Percentiles rank a stretch among this genome's conserved stretches.
These are phyloP conservation scores for Ceratocystis cacaofunesta DNA, from an alignment of 2,329 filamentous ascomycete species.

Conservation along the genomic window DNA sequence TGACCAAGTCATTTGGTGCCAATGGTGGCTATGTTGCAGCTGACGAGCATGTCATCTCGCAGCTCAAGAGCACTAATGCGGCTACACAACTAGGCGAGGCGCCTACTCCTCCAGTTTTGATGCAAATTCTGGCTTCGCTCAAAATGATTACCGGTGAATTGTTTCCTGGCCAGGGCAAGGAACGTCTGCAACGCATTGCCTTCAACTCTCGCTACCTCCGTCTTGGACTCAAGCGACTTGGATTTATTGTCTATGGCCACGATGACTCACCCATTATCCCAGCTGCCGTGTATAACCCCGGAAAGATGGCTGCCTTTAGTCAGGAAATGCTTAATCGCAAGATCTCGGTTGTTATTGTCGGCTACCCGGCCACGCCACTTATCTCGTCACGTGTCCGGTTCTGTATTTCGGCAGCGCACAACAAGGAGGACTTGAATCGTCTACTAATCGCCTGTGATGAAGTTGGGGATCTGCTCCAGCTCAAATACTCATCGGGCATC, in stretches of 20 bases:
- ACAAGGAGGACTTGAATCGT: slow-evolving; percentile 93
- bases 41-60: slow-evolving; percentile 82
- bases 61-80: slow-evolving; percentile 72
- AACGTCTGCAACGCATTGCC: slow-evolving; percentile 84
- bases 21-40: slow-evolving; percentile 92
- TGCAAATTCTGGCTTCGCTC: slow-evolving; percentile 78
- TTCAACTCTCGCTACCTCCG: slow-evolving; percentile 99
- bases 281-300: slow-evolving; percentile 89
- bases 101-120: slow-evolving; percentile 71
- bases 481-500: slow-evolving; percentile 94
- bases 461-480: slow-evolving; percentile 76
- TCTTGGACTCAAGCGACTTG: slow-evolving; percentile 87
- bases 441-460: slow-evolving; percentile 81
- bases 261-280: slow-evolving; percentile 97
- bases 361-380: slow-evolving; percentile 88
- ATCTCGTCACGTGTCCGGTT: slow-evolving; percentile 91
- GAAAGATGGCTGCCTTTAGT: slow-evolving; percentile 95
- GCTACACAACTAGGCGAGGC: slow-evolving; percentile 78
- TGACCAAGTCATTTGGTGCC: slow-evolving; percentile 96
- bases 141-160: slow-evolving; percentile 82
- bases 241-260: slow-evolving; percentile 92
- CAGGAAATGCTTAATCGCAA: slow-evolving; percentile 98
- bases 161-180: slow-evolving; percentile 79
- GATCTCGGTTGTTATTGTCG: slow-evolving; percentile 93
- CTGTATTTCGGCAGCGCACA: slow-evolving; percentile 90